Conservation (phyloP, 345 rosid species). For the Syzygium aromaticum region DNA sequence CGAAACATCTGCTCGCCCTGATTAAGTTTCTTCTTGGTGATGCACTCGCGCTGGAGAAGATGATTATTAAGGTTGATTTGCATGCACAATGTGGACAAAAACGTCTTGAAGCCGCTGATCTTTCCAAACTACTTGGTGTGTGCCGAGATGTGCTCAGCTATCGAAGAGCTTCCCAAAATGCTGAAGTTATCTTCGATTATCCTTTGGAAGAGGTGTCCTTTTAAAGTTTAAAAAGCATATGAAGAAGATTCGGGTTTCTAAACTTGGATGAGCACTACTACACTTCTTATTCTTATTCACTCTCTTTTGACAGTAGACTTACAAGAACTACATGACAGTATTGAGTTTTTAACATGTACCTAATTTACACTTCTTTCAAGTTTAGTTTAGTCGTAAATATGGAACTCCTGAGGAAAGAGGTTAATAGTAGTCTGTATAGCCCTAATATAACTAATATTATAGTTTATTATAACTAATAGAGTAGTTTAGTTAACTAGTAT, state of each 20-base stretch:
- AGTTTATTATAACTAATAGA: too few species aligned
- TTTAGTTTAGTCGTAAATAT: too few species aligned
- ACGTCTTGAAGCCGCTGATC: not conserved
- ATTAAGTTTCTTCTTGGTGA: not conserved
- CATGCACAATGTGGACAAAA: not conserved
- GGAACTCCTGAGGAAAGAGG: too few species aligned
- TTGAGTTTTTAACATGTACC: not conserved
- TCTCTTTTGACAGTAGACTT: not conserved
- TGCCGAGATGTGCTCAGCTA: not conserved
- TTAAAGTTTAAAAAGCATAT: not conserved
- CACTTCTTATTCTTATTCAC: not conserved
- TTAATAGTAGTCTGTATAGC: too few species aligned
- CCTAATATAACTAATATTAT: too few species aligned
- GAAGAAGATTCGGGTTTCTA: not conserved
- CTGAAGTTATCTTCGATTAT: not conserved
- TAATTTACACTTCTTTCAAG: too few species aligned
- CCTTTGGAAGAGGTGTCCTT: not conserved
- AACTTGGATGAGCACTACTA: not conserved
- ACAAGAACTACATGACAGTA: too few species aligned
- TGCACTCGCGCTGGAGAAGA: not conserved
- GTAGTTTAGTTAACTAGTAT: too few species aligned
- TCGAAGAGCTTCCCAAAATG: not conserved
- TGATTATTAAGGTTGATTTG: not conserved
- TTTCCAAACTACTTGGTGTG: not conserved
- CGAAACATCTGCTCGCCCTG: not conserved